These are phyloP conservation scores for Picochlorum sp. DNA, from an alignment of 139 green algal species.

Conservation along the genomic window DNA sequence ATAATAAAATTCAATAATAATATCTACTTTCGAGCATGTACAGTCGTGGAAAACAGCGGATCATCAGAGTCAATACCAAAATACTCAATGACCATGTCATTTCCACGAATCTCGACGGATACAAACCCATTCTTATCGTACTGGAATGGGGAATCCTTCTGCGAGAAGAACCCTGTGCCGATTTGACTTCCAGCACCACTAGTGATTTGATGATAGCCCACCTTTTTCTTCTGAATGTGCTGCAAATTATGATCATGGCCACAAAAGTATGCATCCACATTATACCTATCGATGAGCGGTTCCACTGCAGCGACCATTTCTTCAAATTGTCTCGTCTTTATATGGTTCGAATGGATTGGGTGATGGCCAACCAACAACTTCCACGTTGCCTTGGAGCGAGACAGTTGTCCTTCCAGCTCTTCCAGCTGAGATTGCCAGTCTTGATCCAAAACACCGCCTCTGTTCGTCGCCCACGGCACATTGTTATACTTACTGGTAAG, in stretches of 20 bases:
- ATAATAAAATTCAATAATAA: background rate
- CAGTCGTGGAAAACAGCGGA: background rate
- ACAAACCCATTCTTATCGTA: slow-evolving; percentile 15
- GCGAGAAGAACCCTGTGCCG: slow-evolving; percentile 5
- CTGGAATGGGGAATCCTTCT: slow-evolving; percentile 22
- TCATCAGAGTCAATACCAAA: slow-evolving; percentile 14
- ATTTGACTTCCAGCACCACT: slow-evolving; percentile 11
- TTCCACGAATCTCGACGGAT: background rate
- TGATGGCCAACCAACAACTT: slow-evolving; percentile 69
- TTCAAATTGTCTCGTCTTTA: slow-evolving; percentile 22
- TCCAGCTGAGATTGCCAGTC: slow-evolving; percentile 26
- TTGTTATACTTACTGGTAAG: slow-evolving; percentile 33
- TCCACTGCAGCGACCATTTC: slow-evolving; percentile 38
- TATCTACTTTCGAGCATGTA: background rate
- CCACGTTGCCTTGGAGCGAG: slow-evolving; percentile 34
- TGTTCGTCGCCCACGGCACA: slow-evolving; percentile 26
- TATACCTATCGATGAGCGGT: slow-evolving; percentile 33
- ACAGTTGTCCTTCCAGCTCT: slow-evolving; percentile 35
- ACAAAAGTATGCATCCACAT: slow-evolving; percentile 44
- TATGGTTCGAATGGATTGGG: slow-evolving; percentile 25
- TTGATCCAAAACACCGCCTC: slow-evolving; percentile 45
- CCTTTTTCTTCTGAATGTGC: slow-evolving; percentile 17
- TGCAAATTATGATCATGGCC: slow-evolving; percentile 71
- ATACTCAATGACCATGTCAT: slow-evolving; percentile 12
- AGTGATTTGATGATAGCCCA: slow-evolving; percentile 21